Percentiles rank a stretch among this genome's conserved stretches.
phyloP scores from a whole-genome alignment of 805 yeast genomes.

The Jamesozyma piceae region DNA sequence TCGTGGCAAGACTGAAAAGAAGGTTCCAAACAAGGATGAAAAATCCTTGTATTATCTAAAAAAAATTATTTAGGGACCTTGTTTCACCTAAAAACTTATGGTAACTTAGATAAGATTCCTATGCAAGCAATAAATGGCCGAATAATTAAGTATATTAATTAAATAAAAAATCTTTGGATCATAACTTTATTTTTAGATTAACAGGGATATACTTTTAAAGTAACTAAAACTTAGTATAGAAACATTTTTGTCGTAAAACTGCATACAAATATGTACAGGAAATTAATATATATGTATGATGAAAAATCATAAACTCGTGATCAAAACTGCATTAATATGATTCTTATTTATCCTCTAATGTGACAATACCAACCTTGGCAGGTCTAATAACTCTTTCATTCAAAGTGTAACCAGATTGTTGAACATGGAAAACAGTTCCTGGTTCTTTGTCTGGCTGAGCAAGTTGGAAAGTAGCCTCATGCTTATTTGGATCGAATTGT shows the following conservation, averaged over 20 bases:
- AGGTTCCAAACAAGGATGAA: no score
- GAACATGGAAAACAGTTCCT: slow-evolving; percentile 87
- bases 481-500: slow-evolving; percentile 80
- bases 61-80: no score
- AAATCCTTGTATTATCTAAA: no score
- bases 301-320: background rate
- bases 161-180: no score
- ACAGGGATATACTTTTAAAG: no score
- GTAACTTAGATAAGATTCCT: no score
- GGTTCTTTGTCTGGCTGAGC: slow-evolving; percentile 84
- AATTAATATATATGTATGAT: background rate
- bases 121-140: no score
- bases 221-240: background rate
- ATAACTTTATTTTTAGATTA: no score
- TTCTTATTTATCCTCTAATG: slow-evolving; percentile 29
- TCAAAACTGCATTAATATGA: background rate
- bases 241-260: background rate
- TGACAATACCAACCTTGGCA: slow-evolving; percentile 91
- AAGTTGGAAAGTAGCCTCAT: slow-evolving; percentile 86
- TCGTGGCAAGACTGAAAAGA: no score
- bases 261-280: background rate
- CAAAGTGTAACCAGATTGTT: slow-evolving; percentile 79
- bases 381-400: slow-evolving; percentile 87
- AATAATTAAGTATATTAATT: no score
- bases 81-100: no score